phyloP scores from a whole-genome alignment of 371 early-diverging fungal species.

The Mucor plumbeus region DNA sequence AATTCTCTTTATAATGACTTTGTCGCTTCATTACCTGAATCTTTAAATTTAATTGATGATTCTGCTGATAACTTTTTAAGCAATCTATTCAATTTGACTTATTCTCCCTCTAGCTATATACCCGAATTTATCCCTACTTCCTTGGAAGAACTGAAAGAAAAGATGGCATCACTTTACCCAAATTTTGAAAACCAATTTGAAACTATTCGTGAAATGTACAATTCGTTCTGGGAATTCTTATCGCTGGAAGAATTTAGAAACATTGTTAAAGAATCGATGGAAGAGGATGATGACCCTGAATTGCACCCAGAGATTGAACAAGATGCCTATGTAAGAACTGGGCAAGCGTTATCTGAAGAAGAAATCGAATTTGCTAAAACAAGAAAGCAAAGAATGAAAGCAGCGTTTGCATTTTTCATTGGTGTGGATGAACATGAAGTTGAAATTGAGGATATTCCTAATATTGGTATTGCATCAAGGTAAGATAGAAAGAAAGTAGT shows the following conservation, averaged over 20 bases:
- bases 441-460: conserved; percentile 68
- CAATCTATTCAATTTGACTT: conserved; percentile 12
- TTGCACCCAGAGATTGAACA: conserved; percentile 38
- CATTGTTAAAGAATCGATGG: conserved; percentile 33
- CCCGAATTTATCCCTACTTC: conserved; percentile 23
- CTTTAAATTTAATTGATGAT: conserved; percentile 1
- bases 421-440: conserved; percentile 63
- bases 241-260: conserved; percentile 41
- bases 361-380: conserved; percentile 54
- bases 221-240: conserved; percentile 40
- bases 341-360: conserved; percentile 48
- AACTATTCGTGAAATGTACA: conserved; percentile 34
- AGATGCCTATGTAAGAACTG: conserved; percentile 45
- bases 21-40: conserved; percentile 18
- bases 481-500: conserved; percentile 19
- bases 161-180: conserved; percentile 31
- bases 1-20: conserved; percentile 22
- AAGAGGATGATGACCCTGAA: conserved; percentile 25
- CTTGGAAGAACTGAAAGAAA: conserved; percentile 29
- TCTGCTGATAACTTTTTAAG: conserved; percentile 16
- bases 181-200: conserved; percentile 35
- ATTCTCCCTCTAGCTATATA: conserved; percentile 5
- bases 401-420: conserved; percentile 72
- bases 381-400: conserved; percentile 54
- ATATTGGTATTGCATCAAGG: conserved; percentile 70